Base-by-base conservation (phyloP, 2,329 filamentous ascomycete species). In the Aureobasidium zeae region DNA sequence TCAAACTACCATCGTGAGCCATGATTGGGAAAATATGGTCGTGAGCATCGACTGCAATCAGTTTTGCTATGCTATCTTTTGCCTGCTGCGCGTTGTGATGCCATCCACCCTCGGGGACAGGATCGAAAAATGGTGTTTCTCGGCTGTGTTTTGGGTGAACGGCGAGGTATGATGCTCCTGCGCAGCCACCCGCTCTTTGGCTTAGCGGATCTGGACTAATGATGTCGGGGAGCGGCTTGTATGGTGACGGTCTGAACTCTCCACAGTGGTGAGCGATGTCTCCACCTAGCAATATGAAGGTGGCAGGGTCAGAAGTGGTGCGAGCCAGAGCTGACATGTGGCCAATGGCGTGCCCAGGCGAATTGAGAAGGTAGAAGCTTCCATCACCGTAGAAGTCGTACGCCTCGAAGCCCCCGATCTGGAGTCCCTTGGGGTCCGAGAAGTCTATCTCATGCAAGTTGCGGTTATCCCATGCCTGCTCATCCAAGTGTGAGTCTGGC, bases 331-430 rank as follows among this genome's bases (percentile, higher is more conserved):
- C 72, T 45, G 64, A 67, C n/a, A 72, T 57, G 51, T 74, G 71
- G 1, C 69, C 70, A 9, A 70, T 55, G 0, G 67, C 64, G 51
- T 76, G 72, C 1, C 74, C 74, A 0, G 72, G 72, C 3, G 67
- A 65, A 49, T 73, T 61, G 20, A 77, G 61, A 2, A 77, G 60
- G 52, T 75, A 76, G 49, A 79, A 73, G 16, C 61, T 67, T 1
- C 73, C 73, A 52, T 78, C 74, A 3, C 67, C 66, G 44, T 76
- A 77, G 52, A 68, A 76, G 52, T 78, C 74, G 19, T 61, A 57
- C 2, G 70, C 70, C 22, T 60, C 51, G 52, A 72, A 72, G 7
- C 62, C 53, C 1, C 68, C 70, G 15, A 73, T 66, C 46, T 64
- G 61, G 3, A 68, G 45, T 4, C 50, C 55, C n/a, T 51, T 50